Evolutionary conservation across 164 flowering plant species (phyloP), one percentile per base, ranked within the genome.

Genomic region (Liquidambar formosana): DNA sequence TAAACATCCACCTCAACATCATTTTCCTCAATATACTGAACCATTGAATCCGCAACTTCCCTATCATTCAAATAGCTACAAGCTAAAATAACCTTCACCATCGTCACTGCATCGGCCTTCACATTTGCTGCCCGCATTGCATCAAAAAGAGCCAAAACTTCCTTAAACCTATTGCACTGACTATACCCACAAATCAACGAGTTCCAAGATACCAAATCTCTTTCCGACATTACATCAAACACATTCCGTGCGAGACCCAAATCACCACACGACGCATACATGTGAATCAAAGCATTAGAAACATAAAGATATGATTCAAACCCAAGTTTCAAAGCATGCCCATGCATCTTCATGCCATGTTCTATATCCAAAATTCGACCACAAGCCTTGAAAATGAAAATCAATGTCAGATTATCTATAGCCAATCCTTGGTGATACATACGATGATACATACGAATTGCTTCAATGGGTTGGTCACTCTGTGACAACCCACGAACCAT

Each of bases 121-220:
- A 90, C 79, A 62, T 77, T 74, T 12, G 70, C 79, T 14, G 54
- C 75, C 61, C 62, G 80, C 95, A 90, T 85, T 28, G 70, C 71
- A 56, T 69, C 25, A 71, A 86, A 90, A 61, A 86, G 67, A 63
- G 52, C 65, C 81, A 90, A 68, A 72, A 88, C 85, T 63, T 86
- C 86, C 63, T 65, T 60, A 74, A 72, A 79, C 61, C 27, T 72
- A 18, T 69, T 67, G 19, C 76, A 73, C 68, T 81, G 81, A 73
- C 83, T 69, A 66, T 85, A 90, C 56, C 85, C 93, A 79, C 93
- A 84, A 59, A 90, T 84, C 83, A 90, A 71, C 13, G 91, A 85
- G 65, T 88, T 90, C 95, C 95, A 90, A 15, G 92, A 83, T 49
- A 88, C 89, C 71, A 85, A 70, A 74, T 88, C 92, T 66, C 80